A percentile compares a stretch with the other conserved stretches of the same genome.
Conservation (phyloP, 1,284 basidiomycete genomes). For the Sanguinoderma infundibulare region DNA sequence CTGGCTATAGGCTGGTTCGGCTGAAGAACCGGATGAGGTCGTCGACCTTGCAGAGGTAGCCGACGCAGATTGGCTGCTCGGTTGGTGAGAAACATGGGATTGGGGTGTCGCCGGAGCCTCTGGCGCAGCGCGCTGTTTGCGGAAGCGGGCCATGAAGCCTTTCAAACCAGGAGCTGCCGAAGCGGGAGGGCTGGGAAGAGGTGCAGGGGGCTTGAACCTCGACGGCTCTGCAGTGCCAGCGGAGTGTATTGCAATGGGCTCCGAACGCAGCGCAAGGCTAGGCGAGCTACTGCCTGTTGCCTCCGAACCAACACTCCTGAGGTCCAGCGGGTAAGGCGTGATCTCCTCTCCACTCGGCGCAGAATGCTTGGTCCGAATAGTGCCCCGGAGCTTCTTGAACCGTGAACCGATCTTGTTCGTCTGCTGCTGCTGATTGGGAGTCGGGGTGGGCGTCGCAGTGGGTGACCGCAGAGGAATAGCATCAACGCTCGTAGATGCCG, state of each 20-base stretch:
- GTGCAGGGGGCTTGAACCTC: slow-evolving; percentile 51
- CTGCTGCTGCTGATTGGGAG: slow-evolving; percentile 24
- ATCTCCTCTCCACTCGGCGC: slow-evolving; percentile 56
- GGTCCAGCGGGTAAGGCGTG: slow-evolving; percentile 47
- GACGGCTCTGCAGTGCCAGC: slow-evolving; percentile 55
- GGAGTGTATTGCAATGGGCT: slow-evolving; percentile 28
- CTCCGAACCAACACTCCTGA: slow-evolving; percentile 31
- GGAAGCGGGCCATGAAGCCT: slow-evolving; percentile 80
- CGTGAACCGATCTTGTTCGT: slow-evolving; percentile 44
- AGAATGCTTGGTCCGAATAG: slow-evolving; percentile 64
- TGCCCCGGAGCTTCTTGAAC: slow-evolving; percentile 74
- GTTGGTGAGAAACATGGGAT: slow-evolving; percentile 13
- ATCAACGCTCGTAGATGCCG: slow-evolving; percentile 76
- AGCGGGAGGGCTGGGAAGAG: slow-evolving; percentile 58
- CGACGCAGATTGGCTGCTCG: slow-evolving; percentile 10
- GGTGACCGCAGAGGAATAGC: slow-evolving; percentile 66
- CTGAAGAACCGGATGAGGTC: slow-evolving; percentile 9
- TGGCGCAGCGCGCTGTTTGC: slow-evolving; percentile 56
- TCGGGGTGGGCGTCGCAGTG: slow-evolving; percentile 23
- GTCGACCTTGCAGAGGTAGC: slow-evolving; percentile 17
- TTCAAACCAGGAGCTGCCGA: slow-evolving; percentile 74
- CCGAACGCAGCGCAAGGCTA: slow-evolving; percentile 31
- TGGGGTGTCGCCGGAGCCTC: slow-evolving; percentile 32
- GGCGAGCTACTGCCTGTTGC: slow-evolving; percentile 19
- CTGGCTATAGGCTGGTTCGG: slow-evolving; percentile 13